Base-by-base conservation (phyloP, 331 rosid species). In the Malus hybrid region DNA sequence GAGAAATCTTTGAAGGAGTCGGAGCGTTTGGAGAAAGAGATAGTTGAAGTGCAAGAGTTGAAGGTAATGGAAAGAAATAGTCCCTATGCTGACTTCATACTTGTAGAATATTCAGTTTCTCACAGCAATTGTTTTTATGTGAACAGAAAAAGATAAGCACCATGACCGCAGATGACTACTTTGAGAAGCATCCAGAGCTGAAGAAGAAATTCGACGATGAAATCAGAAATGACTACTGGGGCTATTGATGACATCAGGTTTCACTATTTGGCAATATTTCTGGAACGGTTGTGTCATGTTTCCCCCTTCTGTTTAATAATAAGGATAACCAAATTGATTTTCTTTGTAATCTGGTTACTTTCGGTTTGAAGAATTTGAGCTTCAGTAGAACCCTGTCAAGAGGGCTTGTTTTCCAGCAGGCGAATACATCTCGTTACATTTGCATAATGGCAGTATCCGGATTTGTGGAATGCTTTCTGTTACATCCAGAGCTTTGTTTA, bases 141-240 rank as follows among this genome's bases (percentile, higher is more conserved):
- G 52, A 22, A 33, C 98, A 92, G 99, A 79, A 85, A 65, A 92
- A 92, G 83, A 70, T 95, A 16, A 80, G 88, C 82, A 95, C 98
- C 84, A 95, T 92, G 99, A 95, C 98, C 1, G 98, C 98, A 8
- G 84, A 95, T 10, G 99, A 95, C 46, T 95, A 95, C 93, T 95
- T 95, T 46, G 96, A 57, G 63, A 89, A 90, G 87, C 93, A 92
- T 83, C 98, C 98, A 13, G 98, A 95, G 82, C 86, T 92, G 82
- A 92, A 78, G 90, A 86, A 90, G 87, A 92, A 90, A 75, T 95
- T 92, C 19, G 99, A 95, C 46, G 98, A 92, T 42, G 99, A 95
- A 84, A 95, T 95, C 80, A 86, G 96, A 70, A 90, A 95, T 44
- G 97, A 90, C 78, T 11, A 88, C 88, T 95, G 97, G 96, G 99